Percentiles rank a stretch among this genome's conserved stretches.
These are phyloP conservation scores for Coniochaeta prunicola DNA, from an alignment of 2,329 filamentous ascomycete genomes.

Conservation along the genomic window DNA sequence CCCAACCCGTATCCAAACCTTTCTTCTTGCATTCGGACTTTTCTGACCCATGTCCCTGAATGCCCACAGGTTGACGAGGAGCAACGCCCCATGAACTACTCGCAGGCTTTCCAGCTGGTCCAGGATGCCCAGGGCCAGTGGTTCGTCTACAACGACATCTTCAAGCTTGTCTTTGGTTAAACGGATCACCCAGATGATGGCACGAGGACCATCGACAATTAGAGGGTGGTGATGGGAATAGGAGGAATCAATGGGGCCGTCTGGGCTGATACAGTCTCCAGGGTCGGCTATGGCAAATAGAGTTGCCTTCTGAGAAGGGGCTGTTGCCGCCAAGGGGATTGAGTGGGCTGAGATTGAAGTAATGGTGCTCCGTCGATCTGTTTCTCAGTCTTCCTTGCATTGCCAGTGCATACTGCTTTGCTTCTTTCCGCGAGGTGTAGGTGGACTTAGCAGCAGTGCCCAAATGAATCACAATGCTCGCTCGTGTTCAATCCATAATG, in stretches of 20 bases:
- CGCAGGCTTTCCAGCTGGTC: conserved; percentile 79
- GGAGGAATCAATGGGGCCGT: not conserved
- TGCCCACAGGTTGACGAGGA: conserved; percentile 59
- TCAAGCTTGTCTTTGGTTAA: conserved; percentile 74
- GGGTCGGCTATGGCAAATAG: not conserved
- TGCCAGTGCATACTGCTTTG: not conserved
- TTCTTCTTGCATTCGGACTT: too few species aligned
- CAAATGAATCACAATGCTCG: too few species aligned
- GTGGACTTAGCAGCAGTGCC: not conserved
- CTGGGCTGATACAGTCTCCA: not conserved
- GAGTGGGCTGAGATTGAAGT: not conserved
- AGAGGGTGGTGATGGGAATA: not conserved
- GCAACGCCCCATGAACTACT: conserved; percentile 82
- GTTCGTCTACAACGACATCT: conserved; percentile 91
- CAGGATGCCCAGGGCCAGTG: conserved; percentile 62
- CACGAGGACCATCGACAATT: not conserved
- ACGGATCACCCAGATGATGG: not conserved
- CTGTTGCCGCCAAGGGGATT: not conserved
- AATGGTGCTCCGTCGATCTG: not conserved
- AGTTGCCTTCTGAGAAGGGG: not conserved
- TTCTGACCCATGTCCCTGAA: not conserved
- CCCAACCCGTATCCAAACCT: conserved; percentile 39
- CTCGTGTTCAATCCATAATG: too few species aligned
- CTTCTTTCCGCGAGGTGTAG: not conserved
- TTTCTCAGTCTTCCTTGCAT: not conserved